A percentile compares a stretch with the other conserved stretches of the same genome.
Conservation (phyloP, 139 green algal genomes). For the Micromonas commoda region DNA sequence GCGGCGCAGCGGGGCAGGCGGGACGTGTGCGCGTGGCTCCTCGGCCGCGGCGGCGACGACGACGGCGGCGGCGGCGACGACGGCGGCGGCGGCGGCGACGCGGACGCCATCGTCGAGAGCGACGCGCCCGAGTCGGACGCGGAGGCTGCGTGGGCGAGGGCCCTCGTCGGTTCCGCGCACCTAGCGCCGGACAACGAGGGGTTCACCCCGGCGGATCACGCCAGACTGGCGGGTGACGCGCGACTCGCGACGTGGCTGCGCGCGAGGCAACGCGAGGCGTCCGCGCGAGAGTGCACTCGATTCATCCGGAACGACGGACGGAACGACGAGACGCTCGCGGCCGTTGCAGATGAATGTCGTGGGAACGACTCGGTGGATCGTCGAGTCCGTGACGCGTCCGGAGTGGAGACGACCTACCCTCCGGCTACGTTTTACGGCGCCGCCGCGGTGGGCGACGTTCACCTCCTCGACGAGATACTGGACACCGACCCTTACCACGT, state of each 20-base stretch:
- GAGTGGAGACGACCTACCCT: background rate
- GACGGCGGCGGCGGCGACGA: background rate
- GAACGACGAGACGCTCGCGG: no score
- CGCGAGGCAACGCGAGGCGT: background rate
- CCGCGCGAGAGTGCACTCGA: no score
- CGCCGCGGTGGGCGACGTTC: background rate
- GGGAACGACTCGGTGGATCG: background rate
- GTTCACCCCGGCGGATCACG: background rate
- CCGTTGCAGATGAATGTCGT: background rate
- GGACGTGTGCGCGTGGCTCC: conserved; percentile 30
- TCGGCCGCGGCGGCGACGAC: background rate
- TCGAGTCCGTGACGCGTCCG: background rate
- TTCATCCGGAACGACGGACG: no score
- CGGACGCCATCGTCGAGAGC: no score
- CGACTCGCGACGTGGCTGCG: background rate
- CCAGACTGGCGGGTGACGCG: background rate
- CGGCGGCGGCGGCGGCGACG: no score
- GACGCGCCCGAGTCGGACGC: no score
- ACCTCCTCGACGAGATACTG: conserved; percentile 57
- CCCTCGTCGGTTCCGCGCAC: background rate
- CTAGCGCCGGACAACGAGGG: conserved; percentile 1
- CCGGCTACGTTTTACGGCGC: conserved; percentile 14
- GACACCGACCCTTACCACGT: conserved; percentile 76
- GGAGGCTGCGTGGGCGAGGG: no score
- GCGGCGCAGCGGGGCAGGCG: conserved; percentile 28